A percentile compares a stretch with the other conserved stretches of the same genome.
Conservation (phyloP, 768 basidiomycete species). For the Calocera cornea region DNA sequence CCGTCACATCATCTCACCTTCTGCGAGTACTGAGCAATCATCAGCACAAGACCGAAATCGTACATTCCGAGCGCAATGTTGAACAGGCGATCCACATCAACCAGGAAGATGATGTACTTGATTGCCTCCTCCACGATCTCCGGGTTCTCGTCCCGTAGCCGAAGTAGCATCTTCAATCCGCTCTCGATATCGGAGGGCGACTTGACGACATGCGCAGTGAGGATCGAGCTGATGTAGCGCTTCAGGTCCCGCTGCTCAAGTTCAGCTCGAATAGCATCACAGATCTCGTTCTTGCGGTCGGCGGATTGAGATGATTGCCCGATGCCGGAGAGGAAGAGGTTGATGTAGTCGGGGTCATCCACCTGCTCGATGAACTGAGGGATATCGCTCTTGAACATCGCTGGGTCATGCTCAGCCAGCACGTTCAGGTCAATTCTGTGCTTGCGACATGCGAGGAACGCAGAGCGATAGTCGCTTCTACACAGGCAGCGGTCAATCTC, state of each 20-base stretch:
- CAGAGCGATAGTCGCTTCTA: conserved; percentile 54
- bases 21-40: conserved; percentile 94
- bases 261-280: conserved; percentile 59
- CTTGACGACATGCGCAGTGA: conserved; percentile 89
- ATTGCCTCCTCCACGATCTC: conserved; percentile 87
- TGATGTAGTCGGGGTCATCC: conserved; percentile 79
- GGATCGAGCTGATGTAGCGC: conserved; percentile 76
- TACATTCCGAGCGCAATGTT: conserved; percentile 97
- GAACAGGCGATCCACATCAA: conserved; percentile 81
- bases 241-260: conserved; percentile 59
- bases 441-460: conserved; percentile 81
- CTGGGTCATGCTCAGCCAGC: conserved; percentile 70
- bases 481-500: too few species aligned
- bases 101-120: conserved; percentile 96
- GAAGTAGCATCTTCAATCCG: conserved; percentile 59
- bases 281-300: conserved; percentile 53
- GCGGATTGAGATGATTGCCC: conserved; percentile 54
- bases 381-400: conserved; percentile 48
- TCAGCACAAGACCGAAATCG: conserved; percentile 86
- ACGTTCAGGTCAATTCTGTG: conserved; percentile 85
- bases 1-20: too few species aligned
- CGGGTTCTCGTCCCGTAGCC: conserved; percentile 57
- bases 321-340: conserved; percentile 74
- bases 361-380: conserved; percentile 69
- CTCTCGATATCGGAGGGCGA: conserved; percentile 82